phyloP scores from a whole-genome alignment of 2,329 filamentous ascomycete genomes.

The Corynespora cassiicola region DNA sequence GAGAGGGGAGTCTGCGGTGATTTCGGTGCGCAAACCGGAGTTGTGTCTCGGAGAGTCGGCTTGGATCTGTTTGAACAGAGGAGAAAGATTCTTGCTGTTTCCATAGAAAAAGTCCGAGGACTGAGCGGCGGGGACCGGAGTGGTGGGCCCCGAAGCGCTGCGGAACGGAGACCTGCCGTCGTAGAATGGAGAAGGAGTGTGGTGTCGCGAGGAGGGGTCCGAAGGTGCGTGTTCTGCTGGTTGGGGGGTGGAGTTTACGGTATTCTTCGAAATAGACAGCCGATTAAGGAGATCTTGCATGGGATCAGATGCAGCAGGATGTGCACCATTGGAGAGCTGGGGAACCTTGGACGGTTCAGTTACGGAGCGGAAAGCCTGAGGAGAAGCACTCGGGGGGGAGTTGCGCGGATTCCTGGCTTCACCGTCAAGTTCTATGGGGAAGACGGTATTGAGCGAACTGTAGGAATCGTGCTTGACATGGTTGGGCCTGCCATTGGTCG shows the following conservation, averaged over 20 bases:
- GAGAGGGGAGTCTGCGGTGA: conserved; percentile 41
- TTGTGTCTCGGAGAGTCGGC: conserved; percentile 50
- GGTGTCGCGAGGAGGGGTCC: conserved; percentile 31
- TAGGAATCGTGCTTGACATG: conserved; percentile 53
- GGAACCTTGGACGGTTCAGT: conserved; percentile 39
- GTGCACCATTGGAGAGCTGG: conserved; percentile 24
- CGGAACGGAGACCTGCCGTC: conserved; percentile 37
- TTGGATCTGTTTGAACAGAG: conserved; percentile 56
- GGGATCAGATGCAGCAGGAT: conserved; percentile 53
- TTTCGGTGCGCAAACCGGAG: conserved; percentile 52
- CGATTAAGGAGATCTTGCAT: conserved; percentile 53
- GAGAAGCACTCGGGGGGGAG: conserved; percentile 29
- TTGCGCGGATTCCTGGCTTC: conserved; percentile 22
- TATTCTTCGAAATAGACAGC: conserved; percentile 44
- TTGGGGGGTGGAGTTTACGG: conserved; percentile 30
- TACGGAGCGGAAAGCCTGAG: conserved; percentile 32
- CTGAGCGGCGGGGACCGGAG: conserved; percentile 33
- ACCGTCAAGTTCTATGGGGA: conserved; percentile 70
- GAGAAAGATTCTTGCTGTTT: conserved; percentile 56
- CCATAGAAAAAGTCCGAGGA: conserved; percentile 45
- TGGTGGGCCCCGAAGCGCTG: conserved; percentile 41
- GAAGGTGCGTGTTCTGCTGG: conserved; percentile 25
- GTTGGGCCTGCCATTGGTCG: conserved; percentile 30
- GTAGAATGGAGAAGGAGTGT: conserved; percentile 50
- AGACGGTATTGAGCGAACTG: conserved; percentile 62